Evolutionary conservation across 208 protist genomes (phyloP), one percentile per base, ranked within the genome.

Genomic region (Trypanosoma mega): DNA sequence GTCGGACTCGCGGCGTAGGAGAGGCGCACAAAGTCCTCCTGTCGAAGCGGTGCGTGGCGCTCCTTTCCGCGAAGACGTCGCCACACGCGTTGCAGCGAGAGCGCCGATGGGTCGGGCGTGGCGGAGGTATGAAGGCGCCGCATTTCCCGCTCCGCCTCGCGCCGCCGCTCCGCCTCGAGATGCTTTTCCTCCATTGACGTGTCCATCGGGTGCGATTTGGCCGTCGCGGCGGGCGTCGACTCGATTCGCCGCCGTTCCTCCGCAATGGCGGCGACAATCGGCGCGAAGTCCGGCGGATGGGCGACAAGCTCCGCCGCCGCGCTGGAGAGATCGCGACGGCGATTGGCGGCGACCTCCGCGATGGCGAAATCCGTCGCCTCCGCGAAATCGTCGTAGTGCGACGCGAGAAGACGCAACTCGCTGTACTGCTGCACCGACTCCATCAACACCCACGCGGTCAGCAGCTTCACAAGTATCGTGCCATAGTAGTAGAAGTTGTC

Each of bases 401-500:
- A 41, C 3, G 72, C 55, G 44, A 95, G 80, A n/a, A 92, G 60
- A 18, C 72, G 70, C 37, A 93, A 66, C 37, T 90, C 83, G 55
- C 84, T 86, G 62, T 88, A 90, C 69, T 92, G 82, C 44, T 95
- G 84, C 29, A 91, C 18, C 26, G 74, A 82, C 46, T 95, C 85
- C 73, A 93, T 84, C 21, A 85, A 46, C 11, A 86, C 69, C 80
- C 78, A 91, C 26, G 80, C 27, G 8, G 85, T 90, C 2, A 89
- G 55, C 5, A 87, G 2, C 50, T 91, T 84, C 18, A 95, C 62
- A 1, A 78, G 34, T 20, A 91, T 60, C 0, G 83, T 93, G 14
- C 72, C 60, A 63, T 92, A 92, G 64, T 82, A 78, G 69, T 95
- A 95, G 52, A 92, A 78, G 49, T 95, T 90, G 58, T 95, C 89